These are phyloP conservation scores for Orbilia javanica DNA, from an alignment of 2,329 filamentous ascomycete genomes.

Conservation along the genomic window DNA sequence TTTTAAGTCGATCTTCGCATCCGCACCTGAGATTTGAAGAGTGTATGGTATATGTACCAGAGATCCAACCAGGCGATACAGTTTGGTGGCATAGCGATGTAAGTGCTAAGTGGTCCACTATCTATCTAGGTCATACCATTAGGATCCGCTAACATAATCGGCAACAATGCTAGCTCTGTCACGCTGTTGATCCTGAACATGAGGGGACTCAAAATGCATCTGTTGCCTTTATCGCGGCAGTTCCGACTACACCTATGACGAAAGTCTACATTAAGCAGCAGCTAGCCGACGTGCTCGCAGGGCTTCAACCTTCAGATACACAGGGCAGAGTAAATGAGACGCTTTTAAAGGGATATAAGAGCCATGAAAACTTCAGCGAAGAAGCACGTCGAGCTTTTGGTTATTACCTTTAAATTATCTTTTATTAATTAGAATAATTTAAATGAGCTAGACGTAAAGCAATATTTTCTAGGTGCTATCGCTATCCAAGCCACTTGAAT, in stretches of 20 bases:
- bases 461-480: background rate
- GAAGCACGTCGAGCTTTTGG: constrained; percentile 55
- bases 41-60: constrained; percentile 65
- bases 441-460: background rate
- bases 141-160: background rate
- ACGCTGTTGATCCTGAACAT: constrained; percentile 66
- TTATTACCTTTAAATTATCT: constrained; percentile 28
- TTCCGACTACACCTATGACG: constrained; percentile 64
- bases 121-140: too few relatives aligned
- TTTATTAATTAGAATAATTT: background rate
- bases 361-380: constrained; percentile 39
- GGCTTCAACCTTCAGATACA: constrained; percentile 60
- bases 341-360: constrained; percentile 41
- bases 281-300: constrained; percentile 61
- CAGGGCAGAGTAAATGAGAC: constrained; percentile 48
- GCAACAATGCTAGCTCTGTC: constrained; percentile 62
- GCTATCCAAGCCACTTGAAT: background rate
- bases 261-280: constrained; percentile 63
- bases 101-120: constrained; percentile 57
- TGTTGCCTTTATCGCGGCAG: constrained; percentile 65
- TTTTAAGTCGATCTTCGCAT: constrained; percentile 64
- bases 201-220: constrained; percentile 63
- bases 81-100: constrained; percentile 67
- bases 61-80: constrained; percentile 65
- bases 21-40: constrained; percentile 66